Conservation (phyloP, 1,139 yeast genomes). For the Sugiyamaella japonica region DNA sequence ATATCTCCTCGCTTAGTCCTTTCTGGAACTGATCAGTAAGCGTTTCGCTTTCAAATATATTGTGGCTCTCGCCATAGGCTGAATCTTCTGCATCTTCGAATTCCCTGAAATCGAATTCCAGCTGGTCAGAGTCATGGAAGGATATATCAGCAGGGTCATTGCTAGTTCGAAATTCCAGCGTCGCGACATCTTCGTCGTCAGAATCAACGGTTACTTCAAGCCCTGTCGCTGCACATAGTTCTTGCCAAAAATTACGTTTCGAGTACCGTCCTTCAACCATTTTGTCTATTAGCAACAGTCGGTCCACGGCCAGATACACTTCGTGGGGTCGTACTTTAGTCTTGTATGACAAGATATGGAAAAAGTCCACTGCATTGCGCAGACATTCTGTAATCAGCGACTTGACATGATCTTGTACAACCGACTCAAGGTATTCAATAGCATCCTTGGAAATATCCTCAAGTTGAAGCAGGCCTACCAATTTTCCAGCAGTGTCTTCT, state of each 20-base stretch:
- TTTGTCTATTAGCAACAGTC: background rate
- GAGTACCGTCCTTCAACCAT: constrained; percentile 3
- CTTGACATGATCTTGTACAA: background rate
- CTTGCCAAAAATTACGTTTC: background rate
- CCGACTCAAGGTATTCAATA: constrained; percentile 1
- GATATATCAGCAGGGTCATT: background rate
- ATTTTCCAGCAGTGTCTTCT: background rate
- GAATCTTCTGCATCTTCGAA: background rate
- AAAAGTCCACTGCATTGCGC: constrained; percentile 8
- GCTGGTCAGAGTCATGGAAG: background rate
- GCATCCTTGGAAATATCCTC: constrained; percentile 1
- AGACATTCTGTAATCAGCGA: background rate
- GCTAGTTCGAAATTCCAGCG: background rate
- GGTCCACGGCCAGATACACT: background rate
- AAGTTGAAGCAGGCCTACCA: background rate
- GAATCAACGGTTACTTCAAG: background rate
- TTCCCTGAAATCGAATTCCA: background rate
- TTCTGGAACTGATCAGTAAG: background rate
- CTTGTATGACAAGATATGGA: background rate
- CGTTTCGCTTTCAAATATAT: no score
- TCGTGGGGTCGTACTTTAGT: background rate
- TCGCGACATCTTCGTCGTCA: background rate
- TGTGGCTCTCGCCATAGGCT: no score
- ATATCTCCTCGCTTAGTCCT: background rate
- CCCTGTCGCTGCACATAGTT: background rate